Percentiles rank a stretch among this genome's conserved stretches.
phyloP scores from a whole-genome alignment of 176 grass and related monocot species.

The Puccinellia tenuiflora region DNA sequence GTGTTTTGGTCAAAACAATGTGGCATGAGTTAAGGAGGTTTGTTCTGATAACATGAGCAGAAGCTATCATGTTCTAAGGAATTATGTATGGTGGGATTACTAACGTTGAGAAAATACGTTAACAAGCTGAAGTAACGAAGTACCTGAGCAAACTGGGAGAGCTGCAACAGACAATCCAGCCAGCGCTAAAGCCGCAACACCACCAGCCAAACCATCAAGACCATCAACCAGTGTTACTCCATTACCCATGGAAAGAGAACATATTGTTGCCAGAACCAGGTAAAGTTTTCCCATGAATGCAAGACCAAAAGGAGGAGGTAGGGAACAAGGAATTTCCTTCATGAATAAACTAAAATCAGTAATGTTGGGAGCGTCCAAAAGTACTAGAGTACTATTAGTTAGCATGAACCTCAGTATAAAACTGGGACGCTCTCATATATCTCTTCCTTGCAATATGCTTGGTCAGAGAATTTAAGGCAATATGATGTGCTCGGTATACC shows the following conservation, averaged over 20 bases:
- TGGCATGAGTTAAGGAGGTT: neutral
- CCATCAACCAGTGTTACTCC: slow-evolving; percentile 73
- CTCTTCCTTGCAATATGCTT: neutral
- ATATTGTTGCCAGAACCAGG: slow-evolving; percentile 55
- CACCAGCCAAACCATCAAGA: slow-evolving; percentile 89
- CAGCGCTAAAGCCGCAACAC: slow-evolving; percentile 76
- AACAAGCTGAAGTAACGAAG: neutral
- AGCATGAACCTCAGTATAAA: neutral
- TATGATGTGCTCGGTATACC: neutral
- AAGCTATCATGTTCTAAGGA: slow-evolving; percentile 10
- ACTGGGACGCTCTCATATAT: neutral
- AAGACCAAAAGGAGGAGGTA: slow-evolving; percentile 78
- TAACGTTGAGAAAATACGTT: neutral
- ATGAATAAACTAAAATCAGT: slow-evolving; percentile 31
- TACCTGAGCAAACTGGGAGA: slow-evolving; percentile 58
- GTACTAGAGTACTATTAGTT: neutral
- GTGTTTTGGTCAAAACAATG: neutral
- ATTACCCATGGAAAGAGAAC: slow-evolving; percentile 54
- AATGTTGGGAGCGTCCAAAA: neutral
- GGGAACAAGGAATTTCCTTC: slow-evolving; percentile 89
- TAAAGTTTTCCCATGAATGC: slow-evolving; percentile 69
- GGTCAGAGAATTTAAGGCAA: neutral
- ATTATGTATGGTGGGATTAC: neutral
- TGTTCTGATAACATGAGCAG: neutral
- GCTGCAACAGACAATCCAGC: slow-evolving; percentile 70